Evolutionary conservation across 495 filamentous ascomycete species (phyloP).

Genomic region (Glarea lozoyensis): DNA sequence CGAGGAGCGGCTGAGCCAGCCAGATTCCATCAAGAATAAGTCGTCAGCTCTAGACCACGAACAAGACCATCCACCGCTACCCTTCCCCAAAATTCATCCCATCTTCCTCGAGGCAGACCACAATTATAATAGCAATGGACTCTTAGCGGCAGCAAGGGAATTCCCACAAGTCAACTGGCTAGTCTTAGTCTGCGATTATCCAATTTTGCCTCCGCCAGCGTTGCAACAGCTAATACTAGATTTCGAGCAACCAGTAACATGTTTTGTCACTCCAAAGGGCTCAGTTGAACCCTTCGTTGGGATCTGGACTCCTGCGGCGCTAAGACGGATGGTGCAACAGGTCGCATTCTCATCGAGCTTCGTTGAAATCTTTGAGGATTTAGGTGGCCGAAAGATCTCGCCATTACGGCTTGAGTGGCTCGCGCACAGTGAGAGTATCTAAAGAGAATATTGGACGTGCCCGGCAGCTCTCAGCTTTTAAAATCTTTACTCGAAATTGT

Average conservation of each 20-base stretch:
- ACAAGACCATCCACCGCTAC: conserved; percentile 25
- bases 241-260: conserved; percentile 12
- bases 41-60: conserved; percentile 19
- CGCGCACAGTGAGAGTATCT: too few relatives aligned
- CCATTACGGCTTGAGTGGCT: conserved; percentile 23
- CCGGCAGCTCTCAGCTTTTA: too few relatives aligned
- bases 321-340: conserved; percentile 9
- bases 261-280: conserved; percentile 20
- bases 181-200: conserved; percentile 21
- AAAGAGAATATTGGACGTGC: too few relatives aligned
- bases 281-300: conserved; percentile 19
- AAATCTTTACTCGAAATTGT: too few relatives aligned
- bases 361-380: conserved; percentile 14
- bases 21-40: not conserved
- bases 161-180: conserved; percentile 20
- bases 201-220: conserved; percentile 17
- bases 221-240: conserved; percentile 13
- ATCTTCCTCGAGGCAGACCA: conserved; percentile 7
- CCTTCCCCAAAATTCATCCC: conserved; percentile 1
- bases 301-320: conserved; percentile 16
- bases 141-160: conserved; percentile 19
- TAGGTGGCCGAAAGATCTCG: conserved; percentile 10
- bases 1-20: not conserved
- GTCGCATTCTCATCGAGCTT: conserved; percentile 15
- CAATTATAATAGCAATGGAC: conserved; percentile 19